phyloP scores from a whole-genome alignment of 2,329 filamentous ascomycete species.

The Plenodomus biglobosus region DNA sequence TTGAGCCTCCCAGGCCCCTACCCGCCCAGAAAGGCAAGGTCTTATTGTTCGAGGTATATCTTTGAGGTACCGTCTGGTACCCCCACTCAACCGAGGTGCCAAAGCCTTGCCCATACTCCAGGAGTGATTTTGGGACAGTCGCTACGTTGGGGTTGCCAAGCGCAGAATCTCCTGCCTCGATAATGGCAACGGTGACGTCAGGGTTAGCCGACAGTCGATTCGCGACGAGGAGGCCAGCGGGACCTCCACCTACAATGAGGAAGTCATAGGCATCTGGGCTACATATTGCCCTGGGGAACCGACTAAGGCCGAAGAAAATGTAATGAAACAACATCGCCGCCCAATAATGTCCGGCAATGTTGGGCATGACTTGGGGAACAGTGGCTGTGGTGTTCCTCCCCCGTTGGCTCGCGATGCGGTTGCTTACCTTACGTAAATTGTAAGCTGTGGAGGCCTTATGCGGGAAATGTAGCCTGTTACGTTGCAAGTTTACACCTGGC shows the following conservation, averaged over 20 bases:
- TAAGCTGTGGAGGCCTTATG: neutral
- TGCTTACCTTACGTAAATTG: no score
- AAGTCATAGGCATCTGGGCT: constrained; percentile 30
- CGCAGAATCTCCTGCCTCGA: constrained; percentile 40
- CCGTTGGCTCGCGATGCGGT: neutral
- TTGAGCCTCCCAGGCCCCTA: constrained; percentile 49
- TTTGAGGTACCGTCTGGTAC: constrained; percentile 45
- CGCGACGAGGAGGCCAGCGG: constrained; percentile 38
- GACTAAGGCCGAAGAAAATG: neutral
- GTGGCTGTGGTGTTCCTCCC: neutral
- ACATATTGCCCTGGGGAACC: constrained; percentile 4
- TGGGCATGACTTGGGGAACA: neutral
- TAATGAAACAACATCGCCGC: neutral
- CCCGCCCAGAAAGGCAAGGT: constrained; percentile 42
- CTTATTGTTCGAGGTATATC: constrained; percentile 34
- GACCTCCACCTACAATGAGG: constrained; percentile 39
- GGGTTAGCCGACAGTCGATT: constrained; percentile 30
- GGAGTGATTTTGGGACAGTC: constrained; percentile 16
- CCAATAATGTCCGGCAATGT: neutral
- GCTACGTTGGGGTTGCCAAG: constrained; percentile 38
- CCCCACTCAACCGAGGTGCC: constrained; percentile 45
- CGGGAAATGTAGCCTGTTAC: neutral
- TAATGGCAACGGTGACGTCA: constrained; percentile 27
- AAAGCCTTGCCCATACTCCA: constrained; percentile 26
- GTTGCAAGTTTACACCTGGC: no score